These are phyloP conservation scores for Ichthyophthirius multifiliis DNA, from an alignment of 169 alveolate species.

Conservation along the genomic window DNA sequence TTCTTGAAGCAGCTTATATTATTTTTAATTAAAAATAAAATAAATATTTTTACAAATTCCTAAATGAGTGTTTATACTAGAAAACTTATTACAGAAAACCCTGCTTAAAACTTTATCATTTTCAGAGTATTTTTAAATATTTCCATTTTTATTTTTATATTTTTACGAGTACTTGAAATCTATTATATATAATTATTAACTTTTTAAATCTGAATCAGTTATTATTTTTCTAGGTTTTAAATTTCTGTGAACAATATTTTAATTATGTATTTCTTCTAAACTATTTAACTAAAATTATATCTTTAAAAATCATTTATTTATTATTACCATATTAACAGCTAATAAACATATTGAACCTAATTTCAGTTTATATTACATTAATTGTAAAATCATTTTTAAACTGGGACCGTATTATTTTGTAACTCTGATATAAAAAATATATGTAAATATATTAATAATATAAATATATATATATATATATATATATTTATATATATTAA, in stretches of 20 bases:
- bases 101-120: background rate
- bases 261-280: conserved; percentile 25
- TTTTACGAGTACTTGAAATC: conserved; percentile 18
- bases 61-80: conserved; percentile 14
- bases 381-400: background rate
- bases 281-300: conserved; percentile 15
- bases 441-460: too few relatives aligned
- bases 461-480: background rate
- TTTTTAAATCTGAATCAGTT: background rate
- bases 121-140: background rate
- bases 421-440: too few relatives aligned
- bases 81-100: conserved; percentile 11
- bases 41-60: conserved; percentile 1
- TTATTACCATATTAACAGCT: background rate
- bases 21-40: background rate
- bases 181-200: background rate
- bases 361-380: background rate
- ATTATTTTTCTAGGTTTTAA: conserved; percentile 27
- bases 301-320: background rate
- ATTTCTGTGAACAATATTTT: conserved; percentile 20
- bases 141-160: conserved; percentile 29
- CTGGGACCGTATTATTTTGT: background rate
- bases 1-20: conserved; percentile 30
- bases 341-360: background rate
- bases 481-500: background rate